Conservation (phyloP, 176 grass and related monocot species). For the Paspalum notatum region DNA sequence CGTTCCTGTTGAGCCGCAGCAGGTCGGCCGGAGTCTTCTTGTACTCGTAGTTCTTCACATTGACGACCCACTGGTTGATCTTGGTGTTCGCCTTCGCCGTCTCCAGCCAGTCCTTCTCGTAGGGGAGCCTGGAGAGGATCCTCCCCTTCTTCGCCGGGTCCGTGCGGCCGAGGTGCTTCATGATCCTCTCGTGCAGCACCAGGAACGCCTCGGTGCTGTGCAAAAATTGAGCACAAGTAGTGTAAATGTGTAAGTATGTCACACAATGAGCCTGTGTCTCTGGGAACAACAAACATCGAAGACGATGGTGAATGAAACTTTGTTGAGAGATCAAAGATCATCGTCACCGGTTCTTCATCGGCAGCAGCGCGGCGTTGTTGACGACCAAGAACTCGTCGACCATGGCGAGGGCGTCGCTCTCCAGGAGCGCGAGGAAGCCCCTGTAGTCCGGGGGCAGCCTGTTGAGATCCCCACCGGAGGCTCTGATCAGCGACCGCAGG, state of each 20-base stretch:
- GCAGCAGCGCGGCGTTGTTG: neutral
- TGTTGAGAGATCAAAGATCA: neutral
- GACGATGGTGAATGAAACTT: too few relatives aligned
- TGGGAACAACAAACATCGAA: too few relatives aligned
- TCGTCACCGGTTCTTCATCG: neutral
- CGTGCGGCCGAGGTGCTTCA: neutral
- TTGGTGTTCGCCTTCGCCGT: neutral
- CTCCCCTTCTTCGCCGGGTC: neutral
- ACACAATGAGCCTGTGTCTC: neutral
- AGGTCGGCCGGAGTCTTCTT: neutral
- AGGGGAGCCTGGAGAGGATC: neutral
- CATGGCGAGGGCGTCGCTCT: neutral
- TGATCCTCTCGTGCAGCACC: neutral
- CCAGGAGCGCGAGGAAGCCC: neutral
- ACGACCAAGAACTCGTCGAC: neutral
- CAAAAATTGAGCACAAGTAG: too few relatives aligned
- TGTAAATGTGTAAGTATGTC: too few relatives aligned
- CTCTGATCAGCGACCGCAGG: neutral
- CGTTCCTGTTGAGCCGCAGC: constrained; percentile 10
- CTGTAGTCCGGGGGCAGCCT: neutral
- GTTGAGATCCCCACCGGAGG: neutral
- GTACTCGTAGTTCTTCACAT: neutral
- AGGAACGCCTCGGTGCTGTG: neutral
- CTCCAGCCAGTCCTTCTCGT: neutral
- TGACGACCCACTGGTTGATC: neutral